phyloP scores from a whole-genome alignment of 257 asterid genomes.

The Ligustrum vulgare region DNA sequence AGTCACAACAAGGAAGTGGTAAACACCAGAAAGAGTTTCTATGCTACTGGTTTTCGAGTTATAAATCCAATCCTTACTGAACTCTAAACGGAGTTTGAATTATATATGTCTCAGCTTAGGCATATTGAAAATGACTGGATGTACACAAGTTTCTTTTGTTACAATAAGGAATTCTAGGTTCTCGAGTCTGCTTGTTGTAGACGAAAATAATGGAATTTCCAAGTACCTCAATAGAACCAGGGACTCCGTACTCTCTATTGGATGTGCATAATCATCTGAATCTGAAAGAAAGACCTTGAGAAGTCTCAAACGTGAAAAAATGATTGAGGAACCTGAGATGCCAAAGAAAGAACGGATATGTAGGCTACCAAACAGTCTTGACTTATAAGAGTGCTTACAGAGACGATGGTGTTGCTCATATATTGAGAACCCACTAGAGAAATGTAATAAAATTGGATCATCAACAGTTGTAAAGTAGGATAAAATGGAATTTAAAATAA shows the following conservation, averaged over 20 bases:
- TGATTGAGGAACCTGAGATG: not conserved
- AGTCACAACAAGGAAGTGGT: no score
- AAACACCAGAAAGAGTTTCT: not conserved
- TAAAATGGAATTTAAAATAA: not conserved
- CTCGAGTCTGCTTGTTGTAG: not conserved
- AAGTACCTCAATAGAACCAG: constrained; percentile 14
- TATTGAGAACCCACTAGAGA: no score
- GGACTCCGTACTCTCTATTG: not conserved
- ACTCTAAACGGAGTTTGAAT: not conserved
- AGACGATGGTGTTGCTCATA: no score
- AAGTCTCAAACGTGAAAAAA: not conserved
- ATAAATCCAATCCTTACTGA: no score
- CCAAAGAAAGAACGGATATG: not conserved
- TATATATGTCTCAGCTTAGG: constrained; percentile 8
- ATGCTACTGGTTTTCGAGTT: not conserved
- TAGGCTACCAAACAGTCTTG: not conserved
- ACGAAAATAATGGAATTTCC: not conserved
- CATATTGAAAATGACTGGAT: not conserved
- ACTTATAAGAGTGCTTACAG: not conserved
- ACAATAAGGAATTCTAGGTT: constrained; percentile 12
- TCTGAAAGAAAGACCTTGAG: constrained; percentile 1
- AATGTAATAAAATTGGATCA: no score
- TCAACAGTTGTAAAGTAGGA: no score
- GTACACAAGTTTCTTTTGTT: not conserved
- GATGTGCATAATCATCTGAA: no score